phyloP scores from a whole-genome alignment of 2,329 filamentous ascomycete genomes.

The Alternaria longipes region DNA sequence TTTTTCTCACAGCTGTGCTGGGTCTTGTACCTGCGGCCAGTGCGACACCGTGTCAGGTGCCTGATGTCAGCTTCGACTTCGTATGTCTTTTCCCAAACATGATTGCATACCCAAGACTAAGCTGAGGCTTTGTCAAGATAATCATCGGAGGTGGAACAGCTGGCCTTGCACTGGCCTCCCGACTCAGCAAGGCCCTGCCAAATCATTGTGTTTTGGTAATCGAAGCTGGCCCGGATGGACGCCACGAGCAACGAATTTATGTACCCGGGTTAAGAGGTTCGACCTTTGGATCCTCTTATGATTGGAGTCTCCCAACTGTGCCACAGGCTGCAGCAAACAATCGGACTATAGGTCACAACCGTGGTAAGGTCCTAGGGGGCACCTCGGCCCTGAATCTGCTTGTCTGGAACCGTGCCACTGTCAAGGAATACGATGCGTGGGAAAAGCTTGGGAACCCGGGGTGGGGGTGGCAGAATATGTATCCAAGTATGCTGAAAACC shows the following conservation, averaged over 20 bases:
- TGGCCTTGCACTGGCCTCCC: slow-evolving; percentile 29
- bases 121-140: slow-evolving; percentile 11
- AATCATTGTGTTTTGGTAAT: slow-evolving; percentile 27
- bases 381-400: slow-evolving; percentile 49
- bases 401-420: slow-evolving; percentile 44
- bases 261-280: slow-evolving; percentile 32
- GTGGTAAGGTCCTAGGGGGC: slow-evolving; percentile 45
- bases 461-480: slow-evolving; percentile 64
- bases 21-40: neutral
- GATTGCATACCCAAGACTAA: neutral
- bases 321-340: slow-evolving; percentile 53
- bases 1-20: slow-evolving; percentile 1
- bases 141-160: slow-evolving; percentile 33
- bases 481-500: slow-evolving; percentile 40
- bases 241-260: slow-evolving; percentile 31
- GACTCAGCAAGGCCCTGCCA: slow-evolving; percentile 40
- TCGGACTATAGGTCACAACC: slow-evolving; percentile 22
- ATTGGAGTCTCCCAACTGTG: slow-evolving; percentile 55
- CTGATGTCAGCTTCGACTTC: slow-evolving; percentile 5
- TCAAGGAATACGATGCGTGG: slow-evolving; percentile 61
- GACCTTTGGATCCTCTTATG: slow-evolving; percentile 29
- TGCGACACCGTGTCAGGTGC: neutral
- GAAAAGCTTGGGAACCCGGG: slow-evolving; percentile 62
- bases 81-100: neutral
- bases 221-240: slow-evolving; percentile 37